Conservation (phyloP, 208 protist species). For the Crithidia brevicula region DNA sequence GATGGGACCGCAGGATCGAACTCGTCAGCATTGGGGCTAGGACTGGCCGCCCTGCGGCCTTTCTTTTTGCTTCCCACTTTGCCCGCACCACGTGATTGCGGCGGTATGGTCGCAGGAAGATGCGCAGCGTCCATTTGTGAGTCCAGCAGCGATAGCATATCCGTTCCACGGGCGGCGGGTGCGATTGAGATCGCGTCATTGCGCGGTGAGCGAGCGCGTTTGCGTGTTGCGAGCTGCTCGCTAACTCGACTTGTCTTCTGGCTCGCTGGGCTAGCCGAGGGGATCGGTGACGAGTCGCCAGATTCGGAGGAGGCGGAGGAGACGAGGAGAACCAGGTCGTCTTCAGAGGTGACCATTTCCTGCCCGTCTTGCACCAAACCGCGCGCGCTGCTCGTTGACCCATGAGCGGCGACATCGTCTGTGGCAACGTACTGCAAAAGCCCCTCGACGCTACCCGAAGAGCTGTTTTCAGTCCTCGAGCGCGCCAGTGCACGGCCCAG, state of each 20-base stretch:
- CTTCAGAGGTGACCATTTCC: neutral
- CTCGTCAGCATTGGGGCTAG: no score
- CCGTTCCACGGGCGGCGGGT: neutral
- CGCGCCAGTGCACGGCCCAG: slow-evolving; percentile 1
- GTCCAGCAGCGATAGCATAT: slow-evolving; percentile 24
- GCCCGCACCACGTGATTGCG: neutral
- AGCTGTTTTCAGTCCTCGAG: no score
- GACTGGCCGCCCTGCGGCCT: neutral
- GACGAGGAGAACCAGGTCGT: neutral
- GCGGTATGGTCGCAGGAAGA: neutral
- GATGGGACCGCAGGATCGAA: neutral
- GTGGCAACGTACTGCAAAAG: no score
- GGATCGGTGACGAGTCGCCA: neutral
- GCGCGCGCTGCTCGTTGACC: no score
- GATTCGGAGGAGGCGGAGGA: slow-evolving; percentile 4
- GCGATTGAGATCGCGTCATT: neutral
- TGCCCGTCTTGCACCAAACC: no score
- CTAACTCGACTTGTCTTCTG: neutral
- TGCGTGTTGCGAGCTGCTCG: neutral
- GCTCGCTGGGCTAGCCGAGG: neutral
- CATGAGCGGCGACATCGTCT: no score
- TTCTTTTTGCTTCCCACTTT: slow-evolving; percentile 1
- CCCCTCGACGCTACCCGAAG: neutral
- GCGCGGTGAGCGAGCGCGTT: slow-evolving; percentile 10
- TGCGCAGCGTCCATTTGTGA: slow-evolving; percentile 2